These are phyloP conservation scores for Globisporangium mamillatum DNA, from an alignment of 352 stramenopile species.

Conservation along the genomic window DNA sequence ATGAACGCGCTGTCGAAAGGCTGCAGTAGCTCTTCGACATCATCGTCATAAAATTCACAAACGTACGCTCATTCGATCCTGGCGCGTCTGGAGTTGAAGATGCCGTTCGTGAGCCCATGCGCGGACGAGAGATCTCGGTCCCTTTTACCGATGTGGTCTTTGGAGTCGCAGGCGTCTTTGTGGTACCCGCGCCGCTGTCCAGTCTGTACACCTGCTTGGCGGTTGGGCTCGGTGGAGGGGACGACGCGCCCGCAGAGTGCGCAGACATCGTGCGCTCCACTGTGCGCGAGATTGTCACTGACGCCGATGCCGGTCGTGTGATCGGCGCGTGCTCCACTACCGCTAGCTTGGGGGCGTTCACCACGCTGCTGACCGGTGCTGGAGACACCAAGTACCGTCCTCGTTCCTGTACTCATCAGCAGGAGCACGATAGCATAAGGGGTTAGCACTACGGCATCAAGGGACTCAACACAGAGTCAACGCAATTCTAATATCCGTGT, in stretches of 20 bases:
- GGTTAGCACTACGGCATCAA: background rate
- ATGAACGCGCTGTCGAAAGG: background rate
- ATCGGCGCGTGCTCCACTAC: conserved; percentile 41
- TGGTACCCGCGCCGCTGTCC: conserved; percentile 35
- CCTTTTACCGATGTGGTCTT: conserved; percentile 48
- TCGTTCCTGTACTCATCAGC: conserved; percentile 35
- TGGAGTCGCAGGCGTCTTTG: conserved; percentile 31
- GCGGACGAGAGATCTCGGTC: conserved; percentile 74
- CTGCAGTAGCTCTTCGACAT: background rate
- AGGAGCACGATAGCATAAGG: background rate
- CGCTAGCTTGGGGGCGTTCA: conserved; percentile 30
- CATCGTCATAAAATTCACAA: background rate
- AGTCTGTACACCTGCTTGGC: conserved; percentile 53
- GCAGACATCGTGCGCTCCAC: conserved; percentile 59
- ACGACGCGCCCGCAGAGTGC: conserved; percentile 34
- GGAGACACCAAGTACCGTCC: conserved; percentile 77
- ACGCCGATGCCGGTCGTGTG: conserved; percentile 15
- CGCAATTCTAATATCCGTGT: background rate
- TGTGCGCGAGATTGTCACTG: conserved; percentile 50
- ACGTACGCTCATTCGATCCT: conserved; percentile 36
- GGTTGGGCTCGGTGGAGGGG: conserved; percentile 30
- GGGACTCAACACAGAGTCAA: background rate
- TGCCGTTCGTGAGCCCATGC: conserved; percentile 63
- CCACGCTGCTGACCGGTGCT: conserved; percentile 53
- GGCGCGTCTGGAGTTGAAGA: conserved; percentile 28